Evolutionary conservation across 768 basidiomycete species (phyloP), one percentile per base, ranked within the genome.

Genomic region (Erythrobasidium yunnanense): DNA sequence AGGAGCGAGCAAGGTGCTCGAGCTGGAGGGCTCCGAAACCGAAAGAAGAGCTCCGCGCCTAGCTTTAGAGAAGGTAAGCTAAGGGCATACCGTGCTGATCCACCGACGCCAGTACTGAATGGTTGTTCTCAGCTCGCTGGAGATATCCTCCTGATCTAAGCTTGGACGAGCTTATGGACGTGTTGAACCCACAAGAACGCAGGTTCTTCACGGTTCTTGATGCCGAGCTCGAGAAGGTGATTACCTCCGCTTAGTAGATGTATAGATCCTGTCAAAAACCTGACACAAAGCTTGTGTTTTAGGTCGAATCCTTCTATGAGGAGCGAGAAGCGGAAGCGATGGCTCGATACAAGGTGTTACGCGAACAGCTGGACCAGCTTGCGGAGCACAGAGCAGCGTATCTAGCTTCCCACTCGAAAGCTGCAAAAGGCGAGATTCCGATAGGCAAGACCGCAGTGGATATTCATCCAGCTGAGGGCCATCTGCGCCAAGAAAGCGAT

Each of bases 231-330:
- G 83, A 85, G 22, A 95, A 93, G 75, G 83, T 96, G 13, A 11
- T 11, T n/a, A 42, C n/a, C 38, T 42, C 38, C n/a, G n/a, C n/a
- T n/a, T n/a, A n/a, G n/a, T n/a, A n/a, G n/a, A n/a, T n/a, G n/a
- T n/a, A n/a, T n/a, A n/a, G n/a, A n/a, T n/a, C n/a, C n/a, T n/a
- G n/a, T n/a, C n/a, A n/a, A n/a, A n/a, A n/a, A n/a, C n/a, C n/a
- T n/a, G n/a, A n/a, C n/a, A n/a, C n/a, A n/a, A n/a, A n/a, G n/a
- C n/a, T n/a, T n/a, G n/a, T n/a, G n/a, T n/a, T n/a, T n/a, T 93
- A 93, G 75, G 83, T 96, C 13, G 87, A 88, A 66, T 77, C 78
- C 0, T 99, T 99, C 75, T 97, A 88, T 74, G 72, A 81, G 4
- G 83, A 82, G 25, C 81, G 90, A 84, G 77, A 80, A 79, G 50